phyloP scores from a whole-genome alignment of 164 flowering plant species.

The Liquidambar formosana region DNA sequence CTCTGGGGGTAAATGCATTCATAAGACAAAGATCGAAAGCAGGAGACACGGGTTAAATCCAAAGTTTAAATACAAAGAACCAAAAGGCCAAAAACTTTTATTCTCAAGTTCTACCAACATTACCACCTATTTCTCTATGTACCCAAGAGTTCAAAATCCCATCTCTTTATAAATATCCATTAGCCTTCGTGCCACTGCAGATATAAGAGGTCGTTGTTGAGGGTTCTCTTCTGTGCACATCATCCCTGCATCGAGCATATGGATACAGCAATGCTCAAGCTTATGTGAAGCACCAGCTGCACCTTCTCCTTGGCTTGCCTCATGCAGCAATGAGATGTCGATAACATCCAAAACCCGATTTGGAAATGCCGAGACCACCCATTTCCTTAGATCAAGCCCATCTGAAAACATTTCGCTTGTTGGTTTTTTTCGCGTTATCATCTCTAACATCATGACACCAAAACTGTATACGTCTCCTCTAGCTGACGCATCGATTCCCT shows the following conservation, averaged over 20 bases:
- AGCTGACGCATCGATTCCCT: no score
- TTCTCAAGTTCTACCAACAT: background rate
- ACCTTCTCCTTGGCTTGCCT: background rate
- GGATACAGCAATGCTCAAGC: constrained; percentile 10
- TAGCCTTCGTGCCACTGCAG: background rate
- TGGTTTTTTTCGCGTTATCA: background rate
- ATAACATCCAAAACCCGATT: constrained; percentile 3
- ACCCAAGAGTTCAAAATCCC: background rate
- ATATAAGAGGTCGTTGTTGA: background rate
- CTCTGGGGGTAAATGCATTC: no score
- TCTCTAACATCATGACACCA: background rate
- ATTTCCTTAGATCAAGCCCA: constrained; percentile 5
- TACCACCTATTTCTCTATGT: background rate
- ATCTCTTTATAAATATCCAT: background rate
- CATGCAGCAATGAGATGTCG: background rate
- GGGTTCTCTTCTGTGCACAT: constrained; percentile 12
- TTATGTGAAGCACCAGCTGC: background rate
- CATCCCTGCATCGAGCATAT: background rate
- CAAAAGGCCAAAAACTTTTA: no score
- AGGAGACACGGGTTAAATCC: no score
- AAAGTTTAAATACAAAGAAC: no score
- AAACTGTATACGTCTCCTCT: no score
- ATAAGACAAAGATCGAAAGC: no score
- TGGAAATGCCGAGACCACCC: constrained; percentile 4
- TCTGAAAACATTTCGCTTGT: background rate